These are phyloP conservation scores for Wickerhamomyces bisporus DNA, from an alignment of 805 yeast species.

Conservation along the genomic window DNA sequence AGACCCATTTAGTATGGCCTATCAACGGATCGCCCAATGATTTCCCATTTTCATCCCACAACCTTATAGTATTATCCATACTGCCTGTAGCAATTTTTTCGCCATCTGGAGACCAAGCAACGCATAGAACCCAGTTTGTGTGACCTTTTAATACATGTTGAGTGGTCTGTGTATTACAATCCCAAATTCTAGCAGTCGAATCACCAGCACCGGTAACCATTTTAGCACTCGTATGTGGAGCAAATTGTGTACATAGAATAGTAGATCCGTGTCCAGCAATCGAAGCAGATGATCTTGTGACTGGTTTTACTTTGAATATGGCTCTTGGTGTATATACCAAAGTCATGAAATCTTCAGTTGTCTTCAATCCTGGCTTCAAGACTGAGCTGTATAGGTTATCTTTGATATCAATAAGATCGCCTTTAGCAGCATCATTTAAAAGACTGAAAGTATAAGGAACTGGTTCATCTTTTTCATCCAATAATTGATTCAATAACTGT, in stretches of 20 bases:
- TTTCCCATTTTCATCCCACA: constrained; percentile 82
- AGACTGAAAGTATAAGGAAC: constrained; percentile 86
- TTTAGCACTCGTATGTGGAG: constrained; percentile 79
- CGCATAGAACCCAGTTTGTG: constrained; percentile 89
- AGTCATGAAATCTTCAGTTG: constrained; percentile 91
- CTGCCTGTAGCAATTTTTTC: constrained; percentile 90
- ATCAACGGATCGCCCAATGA: constrained; percentile 65
- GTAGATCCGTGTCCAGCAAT: constrained; percentile 96
- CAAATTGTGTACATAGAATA: constrained; percentile 85
- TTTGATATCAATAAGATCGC: constrained; percentile 61
- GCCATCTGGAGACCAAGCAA: constrained; percentile 89
- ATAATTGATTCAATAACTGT: constrained; percentile 75
- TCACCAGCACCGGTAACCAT: constrained; percentile 97
- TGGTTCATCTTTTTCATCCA: constrained; percentile 59
- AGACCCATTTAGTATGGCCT: constrained; percentile 89
- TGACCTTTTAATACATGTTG: constrained; percentile 78
- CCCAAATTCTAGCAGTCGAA: constrained; percentile 94
- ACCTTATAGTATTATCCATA: constrained; percentile 83
- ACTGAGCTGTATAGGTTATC: constrained; percentile 76
- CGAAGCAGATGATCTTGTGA: constrained; percentile 86
- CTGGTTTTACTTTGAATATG: constrained; percentile 85
- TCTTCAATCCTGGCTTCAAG: constrained; percentile 77
- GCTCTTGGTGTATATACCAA: constrained; percentile 93
- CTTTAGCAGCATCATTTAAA: constrained; percentile 38
- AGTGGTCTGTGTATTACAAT: constrained; percentile 92